Base-by-base conservation (phyloP, 768 basidiomycete species). In the Zangia roseola region DNA sequence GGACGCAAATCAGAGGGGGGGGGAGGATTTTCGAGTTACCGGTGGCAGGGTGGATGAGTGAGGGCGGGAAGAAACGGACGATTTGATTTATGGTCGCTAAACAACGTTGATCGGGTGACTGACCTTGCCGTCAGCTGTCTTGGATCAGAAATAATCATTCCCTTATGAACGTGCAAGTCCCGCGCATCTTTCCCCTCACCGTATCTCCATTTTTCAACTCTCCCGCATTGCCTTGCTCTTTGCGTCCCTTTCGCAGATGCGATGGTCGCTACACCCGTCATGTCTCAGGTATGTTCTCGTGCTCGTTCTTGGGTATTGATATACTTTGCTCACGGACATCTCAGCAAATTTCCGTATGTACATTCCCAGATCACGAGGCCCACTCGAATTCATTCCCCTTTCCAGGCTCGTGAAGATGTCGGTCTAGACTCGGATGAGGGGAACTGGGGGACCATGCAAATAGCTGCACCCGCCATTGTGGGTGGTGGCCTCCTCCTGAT, bases 381-480 rank as follows among this genome's bases (percentile, higher is more conserved):
- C n/a, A 39, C 26, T 43, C 30, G 23, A 12, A 25, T 39, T 41
- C 16, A 44, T 13, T 23, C 13, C 31, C 9, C 1, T 35, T 21
- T 40, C 21, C 40, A 69, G 65, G 46, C 52, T 43, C 59, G 61
- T 23, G 42, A 50, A 19, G 52, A 47, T 20, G 19, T 20, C 12
- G 40, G 16, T 13, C 3, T n/a, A 20, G 30, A 10, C 9, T n/a
- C n/a, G n/a, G n/a, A n/a, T n/a, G 26, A 31, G 3, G 31, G 23
- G 14, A 17, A 28, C 16, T 71, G 69, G 69, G 42, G 42, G 13
- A 6, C 67, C 13, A 30, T 66, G 8, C 72, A 74, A 42, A 70
- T 73, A 40, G 64, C 61, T 10, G 36, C 60, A 0, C 72, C 73
- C 7, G 57, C 62, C 45, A 60, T 72, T 35, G 66, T 71, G 10